Evolutionary conservation across 1,139 yeast genomes (phyloP).

Genomic region (Suhomyces yuchorum): DNA sequence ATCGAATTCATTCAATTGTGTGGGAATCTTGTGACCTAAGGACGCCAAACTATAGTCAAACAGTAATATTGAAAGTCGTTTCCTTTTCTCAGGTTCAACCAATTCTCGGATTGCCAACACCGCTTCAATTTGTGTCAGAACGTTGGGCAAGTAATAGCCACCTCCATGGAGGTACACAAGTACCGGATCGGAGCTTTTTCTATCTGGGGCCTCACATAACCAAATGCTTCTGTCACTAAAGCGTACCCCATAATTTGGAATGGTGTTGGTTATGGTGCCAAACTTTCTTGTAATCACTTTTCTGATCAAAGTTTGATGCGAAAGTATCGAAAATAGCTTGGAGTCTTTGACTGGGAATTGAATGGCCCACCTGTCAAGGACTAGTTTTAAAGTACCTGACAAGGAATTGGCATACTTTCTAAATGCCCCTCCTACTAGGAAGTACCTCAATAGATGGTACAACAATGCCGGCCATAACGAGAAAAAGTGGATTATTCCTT

Average conservation of each 20-base stretch:
- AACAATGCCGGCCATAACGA: not conserved
- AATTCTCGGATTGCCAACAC: slow-evolving; percentile 33
- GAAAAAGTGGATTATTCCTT: not conserved
- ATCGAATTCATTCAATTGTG: slow-evolving; percentile 38
- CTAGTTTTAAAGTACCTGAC: slow-evolving; percentile 3
- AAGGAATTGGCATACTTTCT: slow-evolving; percentile 8
- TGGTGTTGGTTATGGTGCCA: slow-evolving; percentile 10
- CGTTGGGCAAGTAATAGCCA: slow-evolving; percentile 42
- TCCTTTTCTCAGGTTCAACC: slow-evolving; percentile 29
- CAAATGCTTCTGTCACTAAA: slow-evolving; percentile 40
- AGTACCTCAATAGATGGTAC: not conserved
- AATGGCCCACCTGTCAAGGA: slow-evolving; percentile 3
- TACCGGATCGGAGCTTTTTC: slow-evolving; percentile 37
- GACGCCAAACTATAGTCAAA: slow-evolving; percentile 44
- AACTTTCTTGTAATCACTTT: slow-evolving; percentile 10
- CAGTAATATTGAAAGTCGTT: slow-evolving; percentile 32
- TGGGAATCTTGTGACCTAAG: slow-evolving; percentile 35
- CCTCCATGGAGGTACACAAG: slow-evolving; percentile 48
- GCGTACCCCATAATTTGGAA: slow-evolving; percentile 36
- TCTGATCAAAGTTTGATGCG: slow-evolving; percentile 10
- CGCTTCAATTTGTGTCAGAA: slow-evolving; percentile 36
- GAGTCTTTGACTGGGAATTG: slow-evolving; percentile 4
- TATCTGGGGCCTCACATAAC: slow-evolving; percentile 35
- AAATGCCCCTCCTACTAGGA: slow-evolving; percentile 8
- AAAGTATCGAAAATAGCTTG: not conserved